Base-by-base conservation (phyloP, 768 basidiomycete species). In the Mycena epipterygia region DNA sequence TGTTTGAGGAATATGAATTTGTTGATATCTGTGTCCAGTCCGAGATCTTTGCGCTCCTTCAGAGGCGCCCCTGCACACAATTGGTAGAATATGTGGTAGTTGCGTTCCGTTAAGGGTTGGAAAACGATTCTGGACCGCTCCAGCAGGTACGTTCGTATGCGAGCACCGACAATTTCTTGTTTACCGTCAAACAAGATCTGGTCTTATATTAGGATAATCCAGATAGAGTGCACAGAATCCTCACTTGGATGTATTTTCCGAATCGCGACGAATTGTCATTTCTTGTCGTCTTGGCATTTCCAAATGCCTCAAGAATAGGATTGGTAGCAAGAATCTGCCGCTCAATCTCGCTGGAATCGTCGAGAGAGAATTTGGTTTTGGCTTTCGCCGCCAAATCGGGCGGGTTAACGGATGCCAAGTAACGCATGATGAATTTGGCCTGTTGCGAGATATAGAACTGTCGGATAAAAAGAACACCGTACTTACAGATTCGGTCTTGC, bases 41-140 rank as follows among this genome's bases (percentile, higher is more conserved):
- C 97, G 51, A 98, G 89, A 76, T 97, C 95, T 81, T 97, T 97
- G 46, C 95, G 91, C 78, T 99, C 98, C 81, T 97, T 97, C 27
- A 94, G 84, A 3, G 98, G 97, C 13, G 95, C 96, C 55, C 98
- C 98, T 0, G 97, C 94, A 74, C 97, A 96, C n/a, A 99, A 86
- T 79, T 99, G 98, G 83, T 99, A 99, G 87, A 99, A 99, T 76
- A 99, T 98, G 81, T 99, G 98, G 82, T 99, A 99, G 82, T 99
- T 99, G 68, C 98, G 91, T 81, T 99, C 98, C 49, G 94, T 96
- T 67, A 94, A 86, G 21, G 98, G 97, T 81, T 99, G 98, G 81
- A 97, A 98, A 67, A 98, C 97, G 71, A 99, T 93, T 70, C 98
- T 92, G 44, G 98, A 98, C 46, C 98, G 95, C 79, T 99, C 98